Conservation (phyloP, 352 stramenopile genomes). For the Globisporangium alternatum region DNA sequence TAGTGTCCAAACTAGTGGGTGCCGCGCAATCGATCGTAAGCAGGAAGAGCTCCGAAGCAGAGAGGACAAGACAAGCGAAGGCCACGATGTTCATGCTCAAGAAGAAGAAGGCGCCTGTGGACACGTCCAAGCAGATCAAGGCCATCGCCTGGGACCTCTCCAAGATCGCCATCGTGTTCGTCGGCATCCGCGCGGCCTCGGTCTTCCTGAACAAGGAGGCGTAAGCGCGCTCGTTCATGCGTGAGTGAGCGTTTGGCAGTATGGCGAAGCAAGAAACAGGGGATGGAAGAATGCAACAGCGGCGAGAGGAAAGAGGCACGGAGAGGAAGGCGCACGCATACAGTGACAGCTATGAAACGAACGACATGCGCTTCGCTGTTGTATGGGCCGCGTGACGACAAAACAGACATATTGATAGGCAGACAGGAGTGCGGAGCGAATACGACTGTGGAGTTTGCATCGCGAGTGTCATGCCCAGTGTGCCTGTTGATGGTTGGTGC, state of each 20-base stretch:
- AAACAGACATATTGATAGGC: too few relatives aligned
- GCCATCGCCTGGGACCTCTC: slow-evolving; percentile 67
- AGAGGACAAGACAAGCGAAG: neutral
- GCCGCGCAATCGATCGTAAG: slow-evolving; percentile 1
- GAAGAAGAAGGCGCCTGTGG: slow-evolving; percentile 86
- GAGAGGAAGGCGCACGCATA: too few relatives aligned
- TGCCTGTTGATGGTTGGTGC: neutral
- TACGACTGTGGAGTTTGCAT: too few relatives aligned
- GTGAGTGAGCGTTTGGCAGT: neutral
- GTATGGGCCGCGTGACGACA: too few relatives aligned
- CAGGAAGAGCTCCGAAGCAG: slow-evolving; percentile 4
- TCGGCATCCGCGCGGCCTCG: slow-evolving; percentile 70
- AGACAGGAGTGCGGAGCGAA: too few relatives aligned
- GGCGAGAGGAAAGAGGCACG: too few relatives aligned
- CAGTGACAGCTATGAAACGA: too few relatives aligned
- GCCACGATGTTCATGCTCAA: slow-evolving; percentile 80
- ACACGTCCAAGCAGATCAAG: slow-evolving; percentile 76
- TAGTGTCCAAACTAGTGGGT: slow-evolving; percentile 14
- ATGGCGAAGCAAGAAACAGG: neutral
- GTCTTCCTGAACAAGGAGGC: slow-evolving; percentile 67
- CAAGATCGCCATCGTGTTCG: slow-evolving; percentile 73
- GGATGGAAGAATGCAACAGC: neutral
- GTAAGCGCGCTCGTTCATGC: slow-evolving; percentile 19
- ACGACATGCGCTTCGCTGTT: too few relatives aligned
- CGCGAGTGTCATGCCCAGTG: too few relatives aligned